These are phyloP conservation scores for Phytophthora pistaciae DNA, from an alignment of 352 stramenopile genomes.

Conservation along the genomic window DNA sequence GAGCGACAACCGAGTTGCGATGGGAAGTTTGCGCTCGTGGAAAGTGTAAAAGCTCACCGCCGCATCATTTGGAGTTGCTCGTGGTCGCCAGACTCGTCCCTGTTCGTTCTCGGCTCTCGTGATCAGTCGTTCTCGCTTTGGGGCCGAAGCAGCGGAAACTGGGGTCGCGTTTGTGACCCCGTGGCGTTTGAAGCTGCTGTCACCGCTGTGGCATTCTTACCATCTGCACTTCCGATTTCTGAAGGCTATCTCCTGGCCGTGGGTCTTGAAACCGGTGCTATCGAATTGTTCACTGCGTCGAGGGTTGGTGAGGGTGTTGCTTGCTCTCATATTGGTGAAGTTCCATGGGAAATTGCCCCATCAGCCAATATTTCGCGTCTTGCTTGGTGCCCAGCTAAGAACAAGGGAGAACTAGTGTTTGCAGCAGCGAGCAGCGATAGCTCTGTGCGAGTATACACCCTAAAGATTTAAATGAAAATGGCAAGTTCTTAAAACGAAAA, in stretches of 20 bases:
- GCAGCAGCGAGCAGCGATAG: constrained; percentile 58
- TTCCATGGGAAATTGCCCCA: constrained; percentile 36
- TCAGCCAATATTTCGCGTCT: constrained; percentile 59
- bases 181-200: constrained; percentile 53
- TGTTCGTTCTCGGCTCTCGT: constrained; percentile 70
- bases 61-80: constrained; percentile 86
- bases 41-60: constrained; percentile 75
- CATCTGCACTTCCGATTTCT: constrained; percentile 5
- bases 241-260: constrained; percentile 52
- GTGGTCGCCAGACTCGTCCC: constrained; percentile 66
- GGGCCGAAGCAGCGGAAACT: constrained; percentile 30
- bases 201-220: constrained; percentile 71
- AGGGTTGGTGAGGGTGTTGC: background rate
- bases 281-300: constrained; percentile 47
- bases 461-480: constrained; percentile 15
- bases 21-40: constrained; percentile 44
- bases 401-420: constrained; percentile 20
- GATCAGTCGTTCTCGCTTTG: constrained; percentile 78
- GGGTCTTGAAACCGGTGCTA: constrained; percentile 65
- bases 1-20: constrained; percentile 26
- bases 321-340: constrained; percentile 18
- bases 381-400: constrained; percentile 44
- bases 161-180: constrained; percentile 24
- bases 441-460: constrained; percentile 60
- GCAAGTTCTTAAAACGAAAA: background rate